Evolutionary conservation across 1,284 basidiomycete genomes (phyloP).

Genomic region (Neonothopanus nambi): DNA sequence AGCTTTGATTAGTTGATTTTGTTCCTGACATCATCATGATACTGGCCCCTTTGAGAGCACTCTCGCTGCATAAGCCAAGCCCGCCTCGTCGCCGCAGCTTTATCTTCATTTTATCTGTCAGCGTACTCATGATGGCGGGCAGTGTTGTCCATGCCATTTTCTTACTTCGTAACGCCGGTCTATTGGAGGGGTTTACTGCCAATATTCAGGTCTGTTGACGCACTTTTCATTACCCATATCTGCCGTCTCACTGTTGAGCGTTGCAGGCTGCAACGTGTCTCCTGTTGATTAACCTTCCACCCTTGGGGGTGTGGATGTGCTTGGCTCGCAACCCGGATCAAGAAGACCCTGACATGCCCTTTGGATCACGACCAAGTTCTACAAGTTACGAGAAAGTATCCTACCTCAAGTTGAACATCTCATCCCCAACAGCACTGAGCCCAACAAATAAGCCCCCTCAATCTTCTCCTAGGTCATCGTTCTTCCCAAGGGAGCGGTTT

Average conservation of each 20-base stretch:
- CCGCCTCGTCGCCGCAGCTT: background rate
- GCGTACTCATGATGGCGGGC: background rate
- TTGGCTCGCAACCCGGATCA: background rate
- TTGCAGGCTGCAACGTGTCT: background rate
- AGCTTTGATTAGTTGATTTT: background rate
- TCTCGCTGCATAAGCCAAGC: background rate
- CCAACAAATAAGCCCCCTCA: background rate
- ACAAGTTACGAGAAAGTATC: background rate
- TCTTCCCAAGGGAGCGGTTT: background rate
- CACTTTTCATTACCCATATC: background rate
- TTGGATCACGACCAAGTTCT: background rate
- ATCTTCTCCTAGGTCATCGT: background rate
- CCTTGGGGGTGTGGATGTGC: background rate
- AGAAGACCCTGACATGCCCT: background rate
- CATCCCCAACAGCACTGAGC: background rate
- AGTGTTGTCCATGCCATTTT: constrained; percentile 13
- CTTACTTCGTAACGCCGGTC: background rate
- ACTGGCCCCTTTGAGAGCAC: background rate
- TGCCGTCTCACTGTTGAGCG: background rate
- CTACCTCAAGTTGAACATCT: too few relatives aligned
- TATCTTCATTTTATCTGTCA: background rate
- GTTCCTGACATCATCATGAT: background rate
- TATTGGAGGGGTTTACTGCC: constrained; percentile 2
- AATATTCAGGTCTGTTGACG: constrained; percentile 10
- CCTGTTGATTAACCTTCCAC: background rate